Evolutionary conservation across 2,329 filamentous ascomycete species (phyloP).

Genomic region (Alternaria brassicicola): DNA sequence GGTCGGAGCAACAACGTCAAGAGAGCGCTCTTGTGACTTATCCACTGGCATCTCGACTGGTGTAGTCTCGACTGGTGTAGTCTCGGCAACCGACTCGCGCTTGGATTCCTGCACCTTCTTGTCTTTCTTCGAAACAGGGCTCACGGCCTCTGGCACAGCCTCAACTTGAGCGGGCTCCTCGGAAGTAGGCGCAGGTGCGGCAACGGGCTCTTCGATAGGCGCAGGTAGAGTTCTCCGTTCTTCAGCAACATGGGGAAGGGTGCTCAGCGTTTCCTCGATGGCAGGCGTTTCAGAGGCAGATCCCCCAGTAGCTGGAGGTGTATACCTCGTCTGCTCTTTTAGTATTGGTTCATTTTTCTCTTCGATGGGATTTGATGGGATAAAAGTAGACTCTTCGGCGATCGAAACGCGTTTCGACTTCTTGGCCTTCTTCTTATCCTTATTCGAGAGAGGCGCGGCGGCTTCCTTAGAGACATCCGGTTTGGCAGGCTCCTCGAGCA

Average conservation of each 20-base stretch:
- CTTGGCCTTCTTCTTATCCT: slow-evolving; percentile 28
- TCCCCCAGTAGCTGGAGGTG: not conserved
- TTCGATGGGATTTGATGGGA: slow-evolving; percentile 7
- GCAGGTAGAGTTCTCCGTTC: not conserved
- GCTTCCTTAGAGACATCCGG: not conserved
- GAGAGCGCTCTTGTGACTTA: slow-evolving; percentile 2
- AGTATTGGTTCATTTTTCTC: slow-evolving; percentile 9
- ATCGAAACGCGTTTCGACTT: slow-evolving; percentile 26
- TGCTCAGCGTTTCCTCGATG: not conserved
- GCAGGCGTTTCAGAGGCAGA: not conserved
- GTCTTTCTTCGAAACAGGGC: slow-evolving; percentile 19
- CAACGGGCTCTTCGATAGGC: not conserved
- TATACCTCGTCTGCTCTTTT: not conserved
- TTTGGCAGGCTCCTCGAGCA: not conserved
- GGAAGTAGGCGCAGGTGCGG: not conserved
- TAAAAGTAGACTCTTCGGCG: slow-evolving; percentile 7
- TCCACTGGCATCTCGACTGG: slow-evolving; percentile 9
- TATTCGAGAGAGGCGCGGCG: slow-evolving; percentile 17
- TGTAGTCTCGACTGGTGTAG: slow-evolving; percentile 8
- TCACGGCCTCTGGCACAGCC: not conserved
- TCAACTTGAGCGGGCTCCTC: not conserved
- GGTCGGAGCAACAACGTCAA: not conserved
- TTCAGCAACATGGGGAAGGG: not conserved
- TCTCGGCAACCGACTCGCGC: slow-evolving; percentile 23
- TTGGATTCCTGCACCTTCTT: slow-evolving; percentile 34